Evolutionary conservation across 345 rosid genomes (phyloP), one percentile per base, ranked within the genome.

Genomic region (Eucalyptus shirleyi): DNA sequence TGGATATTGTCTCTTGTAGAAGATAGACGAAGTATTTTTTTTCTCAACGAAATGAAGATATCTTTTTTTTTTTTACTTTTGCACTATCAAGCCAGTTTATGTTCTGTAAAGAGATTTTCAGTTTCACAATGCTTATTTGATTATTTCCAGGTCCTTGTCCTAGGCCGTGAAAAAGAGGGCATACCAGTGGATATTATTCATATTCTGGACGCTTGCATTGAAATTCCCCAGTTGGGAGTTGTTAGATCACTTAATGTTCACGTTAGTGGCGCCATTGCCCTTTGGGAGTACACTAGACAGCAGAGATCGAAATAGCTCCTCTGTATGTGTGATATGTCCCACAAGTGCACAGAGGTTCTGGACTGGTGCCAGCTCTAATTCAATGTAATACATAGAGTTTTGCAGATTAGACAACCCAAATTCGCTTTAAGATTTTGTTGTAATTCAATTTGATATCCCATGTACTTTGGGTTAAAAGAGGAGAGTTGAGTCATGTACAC

Each of bases 261-360:
- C 72, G 99, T 98, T 85, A 98, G 99, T 86, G 98, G 98, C 6
- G 99, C 99, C 91, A 96, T 97, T 89, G 99, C 99, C 34, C 95
- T 98, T 28, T 97, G 99, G 99, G 99, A 97, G 92, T 98, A 98
- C 90, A 96, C 99, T 90, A 92, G 99, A 88, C 99, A 97, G 89
- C 99, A 97, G 89, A 95, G 96, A 88, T 93, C 95, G 82, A 91
- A 90, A 55, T 95, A 93, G 93, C 62, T 90, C 30, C 50, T 13
- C 10, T 23, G 87, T 86, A 21, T 37, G 47, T 19, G 47, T 9
- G 15, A 21, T 77, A 11, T 40, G 28, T 77, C 26, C 83, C 47
- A 77, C 45, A 72, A 69, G 45, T 19, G 14, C 83, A 40, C 81
- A 12, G 24, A 86, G 42, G 62, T 59, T 62, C 56, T 65, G 21